Percentiles rank a stretch among this genome's conserved stretches.
Evolutionary conservation across 495 filamentous ascomycete genomes (phyloP).

Genomic region (Talaromyces borbonicus): DNA sequence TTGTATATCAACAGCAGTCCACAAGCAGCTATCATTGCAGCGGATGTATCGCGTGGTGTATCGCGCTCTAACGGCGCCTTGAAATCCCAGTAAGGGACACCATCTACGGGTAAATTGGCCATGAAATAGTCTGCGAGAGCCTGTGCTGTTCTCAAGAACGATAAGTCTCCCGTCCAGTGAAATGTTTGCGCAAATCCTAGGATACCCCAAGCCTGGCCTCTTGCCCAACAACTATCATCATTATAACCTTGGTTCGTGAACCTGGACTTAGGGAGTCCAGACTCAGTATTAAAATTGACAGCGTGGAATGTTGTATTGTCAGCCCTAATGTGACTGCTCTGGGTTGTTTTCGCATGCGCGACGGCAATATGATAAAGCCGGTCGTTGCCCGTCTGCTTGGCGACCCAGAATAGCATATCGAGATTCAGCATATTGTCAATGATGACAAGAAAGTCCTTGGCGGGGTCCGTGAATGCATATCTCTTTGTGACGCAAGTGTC

Average conservation of each 20-base stretch:
- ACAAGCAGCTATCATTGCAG: conserved; percentile 17
- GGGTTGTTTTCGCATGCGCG: conserved; percentile 22
- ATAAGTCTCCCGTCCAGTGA: conserved; percentile 26
- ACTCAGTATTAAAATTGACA: conserved; percentile 28
- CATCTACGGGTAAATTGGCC: neutral
- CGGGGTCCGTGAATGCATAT: conserved; percentile 13
- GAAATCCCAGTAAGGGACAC: conserved; percentile 11
- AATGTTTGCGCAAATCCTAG: conserved; percentile 35
- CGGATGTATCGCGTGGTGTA: conserved; percentile 39
- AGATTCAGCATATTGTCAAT: conserved; percentile 37
- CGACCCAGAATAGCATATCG: conserved; percentile 33
- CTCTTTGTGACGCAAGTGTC: conserved; percentile 16
- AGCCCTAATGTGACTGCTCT: conserved; percentile 22
- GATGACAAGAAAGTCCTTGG: conserved; percentile 30
- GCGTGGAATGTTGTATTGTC: conserved; percentile 29
- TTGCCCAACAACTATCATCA: conserved; percentile 28
- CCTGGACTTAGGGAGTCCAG: conserved; percentile 23
- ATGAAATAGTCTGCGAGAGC: conserved; percentile 33
- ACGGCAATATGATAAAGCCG: conserved; percentile 22
- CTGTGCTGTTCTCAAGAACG: conserved; percentile 25
- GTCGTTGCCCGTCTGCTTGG: conserved; percentile 18
- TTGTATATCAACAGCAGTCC: conserved; percentile 23
- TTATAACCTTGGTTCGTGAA: conserved; percentile 31
- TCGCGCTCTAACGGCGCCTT: conserved; percentile 26
- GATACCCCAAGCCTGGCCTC: conserved; percentile 37